Percentiles rank a stretch among this genome's conserved stretches.
Conservation (phyloP, 495 filamentous ascomycete species). For the Aspergillus egyptiacus region DNA sequence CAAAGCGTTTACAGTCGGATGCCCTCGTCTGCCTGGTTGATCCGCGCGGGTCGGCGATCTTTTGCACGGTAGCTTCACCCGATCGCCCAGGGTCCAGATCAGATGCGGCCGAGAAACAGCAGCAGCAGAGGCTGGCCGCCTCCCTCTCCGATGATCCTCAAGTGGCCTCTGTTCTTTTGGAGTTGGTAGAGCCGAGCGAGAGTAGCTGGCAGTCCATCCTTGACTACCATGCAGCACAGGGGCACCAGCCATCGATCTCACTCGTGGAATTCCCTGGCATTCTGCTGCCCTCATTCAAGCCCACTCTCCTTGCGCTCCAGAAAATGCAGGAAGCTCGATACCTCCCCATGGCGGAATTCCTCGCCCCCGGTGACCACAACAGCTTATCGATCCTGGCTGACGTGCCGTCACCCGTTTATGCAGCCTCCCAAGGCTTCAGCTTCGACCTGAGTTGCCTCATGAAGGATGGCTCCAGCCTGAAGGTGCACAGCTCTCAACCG, state of each 20-base stretch:
- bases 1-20: slow-evolving; percentile 50
- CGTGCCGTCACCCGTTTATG: slow-evolving; percentile 50
- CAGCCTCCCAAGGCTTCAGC: slow-evolving; percentile 41
- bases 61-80: slow-evolving; percentile 46
- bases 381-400: slow-evolving; percentile 7
- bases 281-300: slow-evolving; percentile 60
- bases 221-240: slow-evolving; percentile 8
- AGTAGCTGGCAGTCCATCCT: slow-evolving; percentile 25
- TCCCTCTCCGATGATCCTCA: not conserved
- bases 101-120: not conserved
- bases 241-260: slow-evolving; percentile 15
- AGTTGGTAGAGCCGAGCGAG: slow-evolving; percentile 16
- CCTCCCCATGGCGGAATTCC: slow-evolving; percentile 56
- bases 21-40: slow-evolving; percentile 56
- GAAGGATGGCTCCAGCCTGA: slow-evolving; percentile 26
- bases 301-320: slow-evolving; percentile 59
- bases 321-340: slow-evolving; percentile 43
- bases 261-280: slow-evolving; percentile 70
- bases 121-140: not conserved
- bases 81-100: slow-evolving; percentile 18
- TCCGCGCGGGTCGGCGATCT: slow-evolving; percentile 41
- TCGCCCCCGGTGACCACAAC: slow-evolving; percentile 34
- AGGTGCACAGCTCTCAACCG: slow-evolving; percentile 26
- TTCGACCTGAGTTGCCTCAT: slow-evolving; percentile 50
- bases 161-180: not conserved